Percentiles rank a stretch among this genome's conserved stretches.
phyloP scores from a whole-genome alignment of 129 eudicot genomes.

The Logfia minima region DNA sequence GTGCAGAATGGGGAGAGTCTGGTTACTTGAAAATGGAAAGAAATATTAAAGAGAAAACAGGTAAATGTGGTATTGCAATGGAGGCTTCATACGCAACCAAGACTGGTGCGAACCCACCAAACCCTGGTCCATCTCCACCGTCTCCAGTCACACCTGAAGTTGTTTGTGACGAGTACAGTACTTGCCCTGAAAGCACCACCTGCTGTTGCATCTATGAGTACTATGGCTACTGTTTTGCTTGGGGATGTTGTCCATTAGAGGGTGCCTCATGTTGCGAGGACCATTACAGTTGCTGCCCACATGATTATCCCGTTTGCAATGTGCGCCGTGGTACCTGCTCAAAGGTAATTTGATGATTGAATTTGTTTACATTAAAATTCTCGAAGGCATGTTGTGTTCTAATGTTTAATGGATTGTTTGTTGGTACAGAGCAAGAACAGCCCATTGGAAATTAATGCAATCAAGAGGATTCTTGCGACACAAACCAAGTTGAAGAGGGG shows the following conservation, averaged over 20 bases:
- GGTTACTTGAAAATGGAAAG: constrained; percentile 84
- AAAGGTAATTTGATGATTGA: constrained; percentile 39
- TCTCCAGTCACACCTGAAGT: constrained; percentile 63
- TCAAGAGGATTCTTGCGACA: constrained; percentile 59
- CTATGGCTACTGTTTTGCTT: constrained; percentile 64
- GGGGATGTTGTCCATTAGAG: constrained; percentile 93
- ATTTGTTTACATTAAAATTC: neutral
- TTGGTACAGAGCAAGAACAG: constrained; percentile 78
- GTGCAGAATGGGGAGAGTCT: constrained; percentile 74
- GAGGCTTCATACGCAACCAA: constrained; percentile 72
- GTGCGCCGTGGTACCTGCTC: constrained; percentile 68
- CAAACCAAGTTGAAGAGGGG: constrained; percentile 35
- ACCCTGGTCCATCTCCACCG: constrained; percentile 88
- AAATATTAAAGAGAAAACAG: constrained; percentile 45
- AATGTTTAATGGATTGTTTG: constrained; percentile 12
- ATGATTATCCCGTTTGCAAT: constrained; percentile 77
- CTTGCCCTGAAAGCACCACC: constrained; percentile 68
- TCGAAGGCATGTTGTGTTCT: neutral
- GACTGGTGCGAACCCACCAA: constrained; percentile 74
- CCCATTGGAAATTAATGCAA: constrained; percentile 56
- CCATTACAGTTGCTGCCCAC: constrained; percentile 90
- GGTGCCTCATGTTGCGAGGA: constrained; percentile 91
- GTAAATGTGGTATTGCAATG: constrained; percentile 87
- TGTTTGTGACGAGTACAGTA: constrained; percentile 66
- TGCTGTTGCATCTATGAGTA: constrained; percentile 79